Conservation (phyloP, 768 basidiomycete species). For the Leucogyrophana mollusca region DNA sequence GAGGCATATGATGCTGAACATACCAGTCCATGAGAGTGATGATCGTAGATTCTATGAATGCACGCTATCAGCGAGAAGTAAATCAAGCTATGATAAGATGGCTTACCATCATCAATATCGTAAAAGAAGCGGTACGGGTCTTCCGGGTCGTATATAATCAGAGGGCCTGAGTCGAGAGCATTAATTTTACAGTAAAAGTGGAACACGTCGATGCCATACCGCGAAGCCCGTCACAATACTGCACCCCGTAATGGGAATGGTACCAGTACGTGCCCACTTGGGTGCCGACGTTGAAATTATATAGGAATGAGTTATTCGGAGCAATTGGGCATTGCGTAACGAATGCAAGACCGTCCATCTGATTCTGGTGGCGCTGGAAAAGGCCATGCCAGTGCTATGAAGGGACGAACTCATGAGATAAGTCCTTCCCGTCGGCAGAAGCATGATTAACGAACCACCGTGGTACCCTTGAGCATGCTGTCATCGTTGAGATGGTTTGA, state of each 20-base stretch:
- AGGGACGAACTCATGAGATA: background rate
- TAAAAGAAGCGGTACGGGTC: slow-evolving; percentile 16
- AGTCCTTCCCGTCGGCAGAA: background rate
- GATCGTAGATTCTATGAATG: slow-evolving; percentile 24
- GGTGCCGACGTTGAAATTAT: slow-evolving; percentile 28
- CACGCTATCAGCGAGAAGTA: background rate
- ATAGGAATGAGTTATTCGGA: slow-evolving; percentile 32
- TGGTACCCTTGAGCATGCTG: slow-evolving; percentile 16
- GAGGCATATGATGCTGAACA: slow-evolving; percentile 2
- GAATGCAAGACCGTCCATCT: slow-evolving; percentile 30
- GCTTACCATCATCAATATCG: slow-evolving; percentile 21
- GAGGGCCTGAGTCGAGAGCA: slow-evolving; percentile 8
- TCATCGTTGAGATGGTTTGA: slow-evolving; percentile 16
- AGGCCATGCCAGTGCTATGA: slow-evolving; percentile 26
- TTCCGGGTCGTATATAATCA: slow-evolving; percentile 17
- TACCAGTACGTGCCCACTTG: slow-evolving; percentile 42
- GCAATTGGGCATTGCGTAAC: slow-evolving; percentile 41
- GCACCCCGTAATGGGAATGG: slow-evolving; percentile 17
- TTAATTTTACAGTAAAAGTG: background rate
- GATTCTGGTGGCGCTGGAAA: slow-evolving; percentile 18
- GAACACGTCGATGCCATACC: no score
- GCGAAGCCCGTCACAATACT: slow-evolving; percentile 8
- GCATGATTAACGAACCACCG: slow-evolving; percentile 11
- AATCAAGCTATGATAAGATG: background rate
- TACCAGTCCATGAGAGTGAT: slow-evolving; percentile 29